phyloP scores from a whole-genome alignment of 257 asterid species.

The Anisodus acutangulus region DNA sequence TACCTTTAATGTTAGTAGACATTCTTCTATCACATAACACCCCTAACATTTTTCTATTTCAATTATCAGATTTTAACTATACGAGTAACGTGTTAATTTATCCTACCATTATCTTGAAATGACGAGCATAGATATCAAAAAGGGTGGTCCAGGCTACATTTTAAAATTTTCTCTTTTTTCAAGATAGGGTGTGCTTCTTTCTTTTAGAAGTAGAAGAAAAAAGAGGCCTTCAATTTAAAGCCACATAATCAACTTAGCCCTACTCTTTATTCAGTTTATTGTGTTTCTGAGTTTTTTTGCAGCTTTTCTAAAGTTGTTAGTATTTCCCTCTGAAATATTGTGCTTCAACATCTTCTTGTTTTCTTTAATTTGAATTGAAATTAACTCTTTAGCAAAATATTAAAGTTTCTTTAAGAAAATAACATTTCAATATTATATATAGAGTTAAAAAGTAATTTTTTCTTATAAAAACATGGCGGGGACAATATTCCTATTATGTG shows the following conservation, averaged over 20 bases:
- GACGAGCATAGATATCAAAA: neutral
- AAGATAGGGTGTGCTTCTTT: neutral
- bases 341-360: neutral
- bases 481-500: neutral
- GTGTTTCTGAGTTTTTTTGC: neutral
- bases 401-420: neutral
- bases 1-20: too few species aligned
- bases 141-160: neutral
- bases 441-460: neutral
- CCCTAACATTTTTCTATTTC: neutral
- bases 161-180: neutral
- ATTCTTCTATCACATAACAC: too few species aligned
- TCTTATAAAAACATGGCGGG: neutral
- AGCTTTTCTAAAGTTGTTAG: constrained; percentile 16
- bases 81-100: neutral
- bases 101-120: neutral
- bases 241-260: neutral
- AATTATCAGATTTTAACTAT: neutral
- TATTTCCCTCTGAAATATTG: neutral
- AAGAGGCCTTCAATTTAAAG: constrained; percentile 23
- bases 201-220: neutral
- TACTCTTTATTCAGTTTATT: neutral
- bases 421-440: neutral
- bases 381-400: neutral
- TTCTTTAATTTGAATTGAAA: neutral